These are phyloP conservation scores for Cicer judaicum DNA, from an alignment of 306 rosid genomes.

Conservation along the genomic window DNA sequence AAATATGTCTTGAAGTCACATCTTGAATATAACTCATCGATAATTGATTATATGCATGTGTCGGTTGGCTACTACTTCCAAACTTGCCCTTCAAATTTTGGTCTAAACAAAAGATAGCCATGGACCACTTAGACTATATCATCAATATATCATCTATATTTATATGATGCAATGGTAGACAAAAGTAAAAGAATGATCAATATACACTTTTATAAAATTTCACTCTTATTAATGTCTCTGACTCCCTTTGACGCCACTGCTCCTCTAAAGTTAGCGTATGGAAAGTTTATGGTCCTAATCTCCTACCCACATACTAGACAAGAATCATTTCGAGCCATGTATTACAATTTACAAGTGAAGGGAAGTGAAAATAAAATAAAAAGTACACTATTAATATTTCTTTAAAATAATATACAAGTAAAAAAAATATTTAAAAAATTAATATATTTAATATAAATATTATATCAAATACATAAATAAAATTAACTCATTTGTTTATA, in stretches of 20 bases:
- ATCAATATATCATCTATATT: background rate
- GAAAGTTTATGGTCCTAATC: background rate
- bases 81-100: slow-evolving; percentile 9
- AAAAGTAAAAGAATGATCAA: no score
- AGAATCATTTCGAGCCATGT: background rate
- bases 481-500: no score
- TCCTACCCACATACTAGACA: slow-evolving; percentile 22
- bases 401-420: no score
- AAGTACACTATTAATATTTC: no score
- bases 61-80: slow-evolving; percentile 20
- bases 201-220: no score
- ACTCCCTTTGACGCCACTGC: background rate
- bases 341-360: background rate
- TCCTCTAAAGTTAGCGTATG: background rate
- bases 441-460: no score
- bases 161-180: no score
- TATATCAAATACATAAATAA: no score
- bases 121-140: background rate
- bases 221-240: background rate
- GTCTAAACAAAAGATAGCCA: background rate
- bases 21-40: slow-evolving; percentile 3
- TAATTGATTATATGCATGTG: slow-evolving; percentile 20
- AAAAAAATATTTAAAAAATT: no score
- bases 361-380: background rate
- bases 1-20: background rate